Conservation (phyloP, 2,329 filamentous ascomycete species). For the Cordyceps pruinosa region DNA sequence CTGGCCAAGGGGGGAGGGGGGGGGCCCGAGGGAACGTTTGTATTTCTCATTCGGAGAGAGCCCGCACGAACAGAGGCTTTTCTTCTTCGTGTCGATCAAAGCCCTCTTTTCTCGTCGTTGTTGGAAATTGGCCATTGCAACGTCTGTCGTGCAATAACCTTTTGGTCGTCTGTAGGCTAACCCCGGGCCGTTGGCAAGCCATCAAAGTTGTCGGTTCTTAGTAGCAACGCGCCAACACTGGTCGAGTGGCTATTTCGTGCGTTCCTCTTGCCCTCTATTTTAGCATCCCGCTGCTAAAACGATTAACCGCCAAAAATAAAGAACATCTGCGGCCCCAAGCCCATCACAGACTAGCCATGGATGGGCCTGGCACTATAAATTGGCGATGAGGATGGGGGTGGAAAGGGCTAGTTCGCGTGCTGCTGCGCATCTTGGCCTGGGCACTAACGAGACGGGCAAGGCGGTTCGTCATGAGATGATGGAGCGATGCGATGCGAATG, state of each 20-base stretch:
- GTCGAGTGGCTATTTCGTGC: neutral
- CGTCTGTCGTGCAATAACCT: too few relatives aligned
- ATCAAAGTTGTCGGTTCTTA: neutral
- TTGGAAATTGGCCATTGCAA: too few relatives aligned
- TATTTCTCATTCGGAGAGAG: too few relatives aligned
- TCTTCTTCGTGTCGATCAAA: neutral
- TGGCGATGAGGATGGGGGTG: neutral
- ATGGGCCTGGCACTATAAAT: neutral
- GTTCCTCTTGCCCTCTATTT: neutral
- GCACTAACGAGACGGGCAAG: neutral
- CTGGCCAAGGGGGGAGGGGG: neutral
- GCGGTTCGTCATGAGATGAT: neutral
- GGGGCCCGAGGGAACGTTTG: too few relatives aligned
- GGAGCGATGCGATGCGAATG: neutral
- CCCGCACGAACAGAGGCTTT: neutral
- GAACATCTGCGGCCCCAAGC: neutral
- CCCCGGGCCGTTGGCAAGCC: too few relatives aligned
- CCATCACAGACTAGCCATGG: neutral
- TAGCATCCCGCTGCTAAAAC: conserved; percentile 3
- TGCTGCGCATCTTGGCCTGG: neutral
- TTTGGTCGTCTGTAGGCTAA: too few relatives aligned
- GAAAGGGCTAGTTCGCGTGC: neutral
- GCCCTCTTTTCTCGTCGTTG: neutral
- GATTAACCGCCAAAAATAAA: neutral
- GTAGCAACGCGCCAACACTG: neutral